Percentiles rank a stretch among this genome's conserved stretches.
These are phyloP conservation scores for Globisporangium heterothallicum DNA, from an alignment of 352 stramenopile genomes.

Conservation along the genomic window DNA sequence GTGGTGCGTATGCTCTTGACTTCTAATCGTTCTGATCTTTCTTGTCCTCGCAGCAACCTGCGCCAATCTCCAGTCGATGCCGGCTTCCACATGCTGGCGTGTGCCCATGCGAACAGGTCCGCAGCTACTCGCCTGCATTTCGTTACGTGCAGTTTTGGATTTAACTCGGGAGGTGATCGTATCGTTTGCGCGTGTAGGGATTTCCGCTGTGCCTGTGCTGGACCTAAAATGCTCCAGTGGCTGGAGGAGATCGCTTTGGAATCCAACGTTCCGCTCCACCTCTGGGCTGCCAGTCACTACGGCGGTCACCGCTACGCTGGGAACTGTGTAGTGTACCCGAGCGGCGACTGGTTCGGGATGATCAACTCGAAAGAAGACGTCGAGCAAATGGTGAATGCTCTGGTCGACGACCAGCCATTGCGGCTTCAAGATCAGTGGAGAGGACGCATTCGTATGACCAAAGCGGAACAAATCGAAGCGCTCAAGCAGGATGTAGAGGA, in stretches of 20 bases:
- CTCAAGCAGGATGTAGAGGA: slow-evolving; percentile 23
- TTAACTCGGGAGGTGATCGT: too few relatives aligned
- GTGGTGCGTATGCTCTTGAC: not conserved
- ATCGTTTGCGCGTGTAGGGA: slow-evolving; percentile 26
- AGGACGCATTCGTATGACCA: slow-evolving; percentile 48
- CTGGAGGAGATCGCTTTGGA: slow-evolving; percentile 35
- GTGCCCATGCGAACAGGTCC: slow-evolving; percentile 45
- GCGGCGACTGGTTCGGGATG: slow-evolving; percentile 71
- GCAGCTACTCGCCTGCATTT: slow-evolving; percentile 3
- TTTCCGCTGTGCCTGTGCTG: slow-evolving; percentile 66
- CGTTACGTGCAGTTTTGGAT: too few relatives aligned
- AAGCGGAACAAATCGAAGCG: slow-evolving; percentile 40
- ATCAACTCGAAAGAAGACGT: slow-evolving; percentile 55
- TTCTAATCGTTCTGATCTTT: not conserved
- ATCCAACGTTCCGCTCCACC: slow-evolving; percentile 24
- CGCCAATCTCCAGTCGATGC: slow-evolving; percentile 28
- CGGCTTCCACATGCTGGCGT: slow-evolving; percentile 63
- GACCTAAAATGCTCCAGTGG: slow-evolving; percentile 63
- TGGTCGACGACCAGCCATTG: slow-evolving; percentile 38
- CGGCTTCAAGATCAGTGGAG: slow-evolving; percentile 52
- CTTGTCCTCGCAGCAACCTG: slow-evolving; percentile 25
- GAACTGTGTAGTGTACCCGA: slow-evolving; percentile 69
- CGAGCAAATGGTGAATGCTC: slow-evolving; percentile 29
- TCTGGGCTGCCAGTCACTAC: slow-evolving; percentile 67
- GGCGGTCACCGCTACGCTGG: slow-evolving; percentile 69